Evolutionary conservation across 108 stramenopile genomes (phyloP).

Genomic region (Mediolabrus comicus): DNA sequence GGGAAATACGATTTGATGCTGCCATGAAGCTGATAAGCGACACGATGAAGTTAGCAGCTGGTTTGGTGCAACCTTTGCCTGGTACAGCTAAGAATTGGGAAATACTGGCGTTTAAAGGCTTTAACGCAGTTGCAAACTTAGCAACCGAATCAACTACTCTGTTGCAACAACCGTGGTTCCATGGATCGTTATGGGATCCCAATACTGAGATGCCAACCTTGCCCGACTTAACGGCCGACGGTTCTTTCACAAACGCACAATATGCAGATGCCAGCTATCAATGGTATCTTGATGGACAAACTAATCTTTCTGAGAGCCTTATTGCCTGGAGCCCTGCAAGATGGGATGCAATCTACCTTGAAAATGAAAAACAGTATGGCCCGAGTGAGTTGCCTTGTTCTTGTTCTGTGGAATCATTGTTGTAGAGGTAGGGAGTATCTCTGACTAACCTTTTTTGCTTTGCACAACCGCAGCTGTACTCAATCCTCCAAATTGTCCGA

Average conservation of each 20-base stretch:
- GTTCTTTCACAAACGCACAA: background rate
- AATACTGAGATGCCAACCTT: background rate
- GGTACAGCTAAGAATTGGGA: no score
- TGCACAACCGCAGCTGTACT: background rate
- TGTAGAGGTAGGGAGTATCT: no score
- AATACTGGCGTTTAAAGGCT: background rate
- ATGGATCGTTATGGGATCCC: background rate
- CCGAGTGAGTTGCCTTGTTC: background rate
- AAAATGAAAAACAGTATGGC: background rate
- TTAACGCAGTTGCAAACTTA: background rate
- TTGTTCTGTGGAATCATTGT: no score
- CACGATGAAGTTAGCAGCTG: background rate
- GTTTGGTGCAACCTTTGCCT: no score
- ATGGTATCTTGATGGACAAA: background rate
- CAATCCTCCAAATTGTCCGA: background rate
- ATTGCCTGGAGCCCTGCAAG: background rate
- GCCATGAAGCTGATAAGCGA: background rate
- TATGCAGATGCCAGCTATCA: background rate
- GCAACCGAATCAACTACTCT: background rate
- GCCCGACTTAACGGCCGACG: background rate
- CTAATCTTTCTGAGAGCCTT: background rate
- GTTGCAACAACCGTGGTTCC: background rate
- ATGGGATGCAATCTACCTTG: background rate
- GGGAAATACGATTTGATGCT: background rate
- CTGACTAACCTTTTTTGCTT: no score